A percentile compares a stretch with the other conserved stretches of the same genome.
phyloP scores from a whole-genome alignment of 306 rosid species.

The Ochetophila trinervis region DNA sequence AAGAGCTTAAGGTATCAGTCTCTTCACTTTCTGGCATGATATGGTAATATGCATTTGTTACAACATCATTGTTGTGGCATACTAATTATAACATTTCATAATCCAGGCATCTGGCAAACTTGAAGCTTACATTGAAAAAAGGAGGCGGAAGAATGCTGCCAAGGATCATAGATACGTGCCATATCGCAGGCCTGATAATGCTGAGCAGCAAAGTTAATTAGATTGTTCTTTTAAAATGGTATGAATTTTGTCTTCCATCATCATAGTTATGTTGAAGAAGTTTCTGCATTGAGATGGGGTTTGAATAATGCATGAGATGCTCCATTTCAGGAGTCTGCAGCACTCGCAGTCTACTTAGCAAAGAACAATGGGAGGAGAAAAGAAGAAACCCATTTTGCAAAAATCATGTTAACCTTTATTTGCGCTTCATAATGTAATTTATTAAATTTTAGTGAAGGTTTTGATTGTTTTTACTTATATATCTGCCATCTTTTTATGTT shows the following conservation, averaged over 20 bases:
- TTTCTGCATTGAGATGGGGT: neutral
- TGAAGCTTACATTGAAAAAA: slow-evolving; percentile 60
- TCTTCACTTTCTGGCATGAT: neutral
- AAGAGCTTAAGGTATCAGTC: slow-evolving; percentile 59
- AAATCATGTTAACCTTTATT: neutral
- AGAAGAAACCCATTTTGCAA: too few species aligned
- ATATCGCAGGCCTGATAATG: slow-evolving; percentile 46
- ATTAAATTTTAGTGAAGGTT: neutral
- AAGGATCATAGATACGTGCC: slow-evolving; percentile 79
- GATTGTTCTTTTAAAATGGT: neutral
- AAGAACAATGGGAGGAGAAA: neutral
- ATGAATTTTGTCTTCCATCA: neutral
- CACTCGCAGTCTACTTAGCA: neutral
- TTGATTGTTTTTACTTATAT: neutral
- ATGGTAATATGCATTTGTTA: neutral
- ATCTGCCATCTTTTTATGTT: too few species aligned
- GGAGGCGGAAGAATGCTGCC: slow-evolving; percentile 78
- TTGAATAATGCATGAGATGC: neutral
- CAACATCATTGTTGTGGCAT: neutral
- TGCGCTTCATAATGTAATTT: neutral
- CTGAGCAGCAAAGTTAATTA: neutral
- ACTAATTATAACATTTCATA: neutral
- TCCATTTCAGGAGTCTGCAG: neutral
- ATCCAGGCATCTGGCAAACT: slow-evolving; percentile 72
- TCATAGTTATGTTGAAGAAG: neutral